Conservation (phyloP, 2,329 filamentous ascomycete genomes). For the Daldinia sp. region DNA sequence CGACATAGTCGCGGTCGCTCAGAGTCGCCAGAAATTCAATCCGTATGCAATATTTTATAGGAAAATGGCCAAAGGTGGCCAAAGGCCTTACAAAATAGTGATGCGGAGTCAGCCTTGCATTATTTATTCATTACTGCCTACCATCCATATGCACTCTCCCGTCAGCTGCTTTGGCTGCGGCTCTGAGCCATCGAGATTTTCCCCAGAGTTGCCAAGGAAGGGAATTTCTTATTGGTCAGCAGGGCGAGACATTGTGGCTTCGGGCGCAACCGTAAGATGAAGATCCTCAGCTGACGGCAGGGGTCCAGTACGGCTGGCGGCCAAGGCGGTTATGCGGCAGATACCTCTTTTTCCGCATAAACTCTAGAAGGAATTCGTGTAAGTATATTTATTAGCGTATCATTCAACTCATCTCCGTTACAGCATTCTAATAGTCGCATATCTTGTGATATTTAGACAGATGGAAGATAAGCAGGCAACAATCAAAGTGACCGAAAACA, state of each 20-base stretch:
- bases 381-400: background rate
- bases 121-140: conserved; percentile 23
- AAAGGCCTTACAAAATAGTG: conserved; percentile 5
- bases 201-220: conserved; percentile 25
- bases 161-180: conserved; percentile 36
- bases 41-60: background rate
- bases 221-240: conserved; percentile 25
- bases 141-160: conserved; percentile 6
- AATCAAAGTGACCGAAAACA: background rate
- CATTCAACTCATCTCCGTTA: background rate
- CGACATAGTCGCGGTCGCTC: background rate
- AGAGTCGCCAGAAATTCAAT: background rate
- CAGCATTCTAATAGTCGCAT: background rate
- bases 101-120: conserved; percentile 9
- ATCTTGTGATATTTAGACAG: background rate
- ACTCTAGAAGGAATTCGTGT: background rate
- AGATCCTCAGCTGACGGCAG: conserved; percentile 39
- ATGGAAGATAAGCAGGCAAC: background rate
- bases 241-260: conserved; percentile 25
- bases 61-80: background rate
- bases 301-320: conserved; percentile 6
- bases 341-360: background rate
- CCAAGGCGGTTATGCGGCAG: conserved; percentile 11
- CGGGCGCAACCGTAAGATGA: conserved; percentile 37
- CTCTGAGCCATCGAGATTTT: conserved; percentile 37